A percentile compares a stretch with the other conserved stretches of the same genome.
Evolutionary conservation across 495 filamentous ascomycete genomes (phyloP).

Genomic region (Rostrohypoxylon terebratum): DNA sequence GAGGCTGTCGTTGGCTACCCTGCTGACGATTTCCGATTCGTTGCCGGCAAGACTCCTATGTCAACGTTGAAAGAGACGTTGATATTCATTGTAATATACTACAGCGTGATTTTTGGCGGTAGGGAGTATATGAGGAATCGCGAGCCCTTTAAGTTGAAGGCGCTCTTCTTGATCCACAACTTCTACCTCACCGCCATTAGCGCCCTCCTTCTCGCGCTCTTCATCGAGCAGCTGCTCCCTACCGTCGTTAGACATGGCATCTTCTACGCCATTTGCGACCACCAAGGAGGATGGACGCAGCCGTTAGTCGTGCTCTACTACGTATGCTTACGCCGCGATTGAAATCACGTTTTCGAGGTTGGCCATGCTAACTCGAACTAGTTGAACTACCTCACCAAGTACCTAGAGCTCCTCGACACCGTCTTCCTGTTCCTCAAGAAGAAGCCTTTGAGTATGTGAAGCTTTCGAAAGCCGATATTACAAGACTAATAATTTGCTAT

Average conservation of each 20-base stretch:
- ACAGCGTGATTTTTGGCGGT: constrained; percentile 80
- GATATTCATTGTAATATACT: constrained; percentile 75
- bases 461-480: neutral
- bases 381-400: constrained; percentile 89
- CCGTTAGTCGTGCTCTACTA: constrained; percentile 82
- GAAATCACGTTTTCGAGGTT: neutral
- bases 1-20: constrained; percentile 76
- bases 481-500: constrained; percentile 18
- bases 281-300: constrained; percentile 81
- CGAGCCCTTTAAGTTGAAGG: constrained; percentile 73
- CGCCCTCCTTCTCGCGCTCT: constrained; percentile 72
- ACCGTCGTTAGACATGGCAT: constrained; percentile 74
- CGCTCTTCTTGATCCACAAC: constrained; percentile 83
- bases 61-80: constrained; percentile 74
- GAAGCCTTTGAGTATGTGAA: constrained; percentile 78
- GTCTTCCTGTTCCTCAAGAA: constrained; percentile 88
- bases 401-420: constrained; percentile 83
- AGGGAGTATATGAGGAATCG: constrained; percentile 78
- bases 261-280: constrained; percentile 78
- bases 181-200: constrained; percentile 80
- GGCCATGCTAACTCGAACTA: constrained; percentile 55
- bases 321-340: constrained; percentile 60
- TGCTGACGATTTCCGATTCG: constrained; percentile 77
- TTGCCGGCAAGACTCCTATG: constrained; percentile 74
- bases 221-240: constrained; percentile 78